Percentiles rank a stretch among this genome's conserved stretches.
phyloP scores from a whole-genome alignment of 2,329 filamentous ascomycete genomes.

The Beauveria caledonica region DNA sequence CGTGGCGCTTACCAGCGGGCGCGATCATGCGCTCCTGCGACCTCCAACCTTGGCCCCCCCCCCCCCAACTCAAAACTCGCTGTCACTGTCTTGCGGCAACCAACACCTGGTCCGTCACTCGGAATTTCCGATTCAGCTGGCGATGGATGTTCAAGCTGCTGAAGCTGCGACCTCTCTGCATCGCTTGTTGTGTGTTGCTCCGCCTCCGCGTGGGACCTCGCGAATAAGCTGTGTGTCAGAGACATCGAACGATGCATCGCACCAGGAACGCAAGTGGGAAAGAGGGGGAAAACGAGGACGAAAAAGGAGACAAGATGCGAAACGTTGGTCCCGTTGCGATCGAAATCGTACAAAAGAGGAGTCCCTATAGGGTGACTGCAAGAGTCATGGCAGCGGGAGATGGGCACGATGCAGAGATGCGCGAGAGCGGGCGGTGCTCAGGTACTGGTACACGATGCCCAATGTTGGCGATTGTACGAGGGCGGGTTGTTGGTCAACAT shows the following conservation, averaged over 20 bases:
- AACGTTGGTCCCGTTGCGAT: neutral
- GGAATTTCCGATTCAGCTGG: neutral
- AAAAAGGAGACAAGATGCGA: neutral
- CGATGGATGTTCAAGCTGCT: neutral
- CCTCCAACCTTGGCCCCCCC: too few species aligned
- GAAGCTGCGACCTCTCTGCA: neutral
- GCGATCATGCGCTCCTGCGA: neutral
- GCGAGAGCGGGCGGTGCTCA: neutral
- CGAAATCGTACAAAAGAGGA: conserved; percentile 4
- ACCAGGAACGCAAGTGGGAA: too few species aligned
- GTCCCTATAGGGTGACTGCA: neutral
- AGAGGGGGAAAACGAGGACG: neutral
- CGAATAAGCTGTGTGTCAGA: too few species aligned
- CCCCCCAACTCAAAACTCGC: too few species aligned
- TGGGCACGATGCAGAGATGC: neutral
- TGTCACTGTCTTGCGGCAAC: too few species aligned
- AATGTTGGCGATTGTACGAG: too few species aligned
- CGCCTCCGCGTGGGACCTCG: neutral
- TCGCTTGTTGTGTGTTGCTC: neutral
- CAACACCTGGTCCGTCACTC: too few species aligned
- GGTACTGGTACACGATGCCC: too few species aligned
- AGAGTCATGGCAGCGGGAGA: conserved; percentile 6
- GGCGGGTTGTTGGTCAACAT: too few species aligned
- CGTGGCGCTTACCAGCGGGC: neutral
- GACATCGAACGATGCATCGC: too few species aligned